Percentiles rank a stretch among this genome's conserved stretches.
Conservation (phyloP, 306 rosid species). For the Cucurbita argyrosperma region DNA sequence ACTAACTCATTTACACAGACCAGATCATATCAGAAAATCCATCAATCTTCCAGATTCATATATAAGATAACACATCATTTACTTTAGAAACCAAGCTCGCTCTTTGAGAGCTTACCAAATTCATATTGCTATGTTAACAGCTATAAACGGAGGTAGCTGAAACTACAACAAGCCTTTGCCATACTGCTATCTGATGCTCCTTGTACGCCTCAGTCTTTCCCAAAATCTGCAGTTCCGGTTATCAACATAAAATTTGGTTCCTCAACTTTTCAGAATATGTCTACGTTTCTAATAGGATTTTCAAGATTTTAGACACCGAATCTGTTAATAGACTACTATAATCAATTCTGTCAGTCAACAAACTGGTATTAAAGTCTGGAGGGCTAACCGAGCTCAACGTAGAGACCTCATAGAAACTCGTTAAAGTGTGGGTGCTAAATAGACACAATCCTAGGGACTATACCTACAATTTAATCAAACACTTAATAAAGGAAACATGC, state of each 20-base stretch:
- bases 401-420: not conserved
- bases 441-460: not conserved
- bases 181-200: not conserved
- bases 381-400: not conserved
- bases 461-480: not conserved
- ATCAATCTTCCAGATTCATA: not conserved
- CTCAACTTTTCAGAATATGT: not conserved
- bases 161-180: not conserved
- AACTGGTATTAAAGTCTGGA: not conserved
- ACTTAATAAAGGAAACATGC: not conserved
- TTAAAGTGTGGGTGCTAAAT: not conserved
- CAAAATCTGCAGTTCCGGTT: not conserved
- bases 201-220: not conserved
- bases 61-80: not conserved
- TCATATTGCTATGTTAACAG: not conserved
- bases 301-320: not conserved
- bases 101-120: constrained; percentile 1
- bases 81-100: constrained; percentile 2
- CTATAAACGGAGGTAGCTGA: not conserved
- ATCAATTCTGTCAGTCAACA: not conserved
- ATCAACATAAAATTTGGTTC: not conserved
- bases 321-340: not conserved
- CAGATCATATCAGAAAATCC: not conserved
- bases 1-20: constrained; percentile 2
- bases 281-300: not conserved